Evolutionary conservation across 495 filamentous ascomycete genomes (phyloP).

Genomic region (Mytilinidion resinicola): DNA sequence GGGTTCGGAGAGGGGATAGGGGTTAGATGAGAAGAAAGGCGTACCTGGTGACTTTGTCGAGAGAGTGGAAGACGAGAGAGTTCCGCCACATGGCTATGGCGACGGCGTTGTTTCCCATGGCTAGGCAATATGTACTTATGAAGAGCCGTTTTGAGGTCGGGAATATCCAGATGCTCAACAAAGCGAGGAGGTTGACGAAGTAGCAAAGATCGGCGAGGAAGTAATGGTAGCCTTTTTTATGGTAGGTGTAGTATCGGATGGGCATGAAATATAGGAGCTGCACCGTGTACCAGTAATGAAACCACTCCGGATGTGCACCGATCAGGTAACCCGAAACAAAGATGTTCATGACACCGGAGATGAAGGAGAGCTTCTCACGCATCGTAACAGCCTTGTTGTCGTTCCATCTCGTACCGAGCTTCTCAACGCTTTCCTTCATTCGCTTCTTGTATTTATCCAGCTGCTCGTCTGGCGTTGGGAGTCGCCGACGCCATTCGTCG

Average conservation of each 20-base stretch:
- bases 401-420: conserved; percentile 77
- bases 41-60: conserved; percentile 88
- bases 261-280: conserved; percentile 83
- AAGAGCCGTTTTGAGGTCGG: conserved; percentile 86
- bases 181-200: conserved; percentile 84
- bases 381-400: conserved; percentile 79
- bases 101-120: conserved; percentile 92
- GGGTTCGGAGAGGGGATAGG: background rate
- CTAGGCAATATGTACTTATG: conserved; percentile 86
- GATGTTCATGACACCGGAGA: conserved; percentile 91
- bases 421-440: conserved; percentile 82
- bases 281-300: conserved; percentile 84
- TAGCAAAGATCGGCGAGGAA: conserved; percentile 97
- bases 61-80: conserved; percentile 92
- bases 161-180: conserved; percentile 84
- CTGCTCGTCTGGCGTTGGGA: conserved; percentile 84
- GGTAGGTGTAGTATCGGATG: conserved; percentile 85
- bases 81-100: conserved; percentile 99
- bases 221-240: conserved; percentile 86
- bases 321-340: conserved; percentile 94
- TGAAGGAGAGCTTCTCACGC: conserved; percentile 93
- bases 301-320: conserved; percentile 75
- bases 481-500: conserved; percentile 75
- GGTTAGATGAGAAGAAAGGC: conserved; percentile 10
- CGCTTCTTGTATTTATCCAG: conserved; percentile 82